A percentile compares a stretch with the other conserved stretches of the same genome.
These are phyloP conservation scores for Croton laevigatus DNA, from an alignment of 441 rosid genomes.

Conservation along the genomic window DNA sequence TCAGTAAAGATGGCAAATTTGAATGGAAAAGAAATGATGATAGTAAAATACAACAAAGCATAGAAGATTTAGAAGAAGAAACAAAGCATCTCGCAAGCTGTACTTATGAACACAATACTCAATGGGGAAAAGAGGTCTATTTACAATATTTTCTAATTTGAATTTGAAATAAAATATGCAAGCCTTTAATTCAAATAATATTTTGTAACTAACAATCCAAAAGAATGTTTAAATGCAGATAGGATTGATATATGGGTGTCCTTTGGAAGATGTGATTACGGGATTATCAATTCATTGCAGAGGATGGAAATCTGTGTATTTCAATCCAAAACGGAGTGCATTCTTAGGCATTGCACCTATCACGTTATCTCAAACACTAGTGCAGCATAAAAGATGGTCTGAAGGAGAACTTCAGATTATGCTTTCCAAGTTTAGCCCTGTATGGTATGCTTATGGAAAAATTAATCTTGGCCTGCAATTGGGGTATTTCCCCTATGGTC, in stretches of 20 bases:
- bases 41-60: slow-evolving; percentile 14
- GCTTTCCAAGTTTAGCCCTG: slow-evolving; percentile 53
- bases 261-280: slow-evolving; percentile 74
- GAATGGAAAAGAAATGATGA: slow-evolving; percentile 27
- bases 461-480: slow-evolving; percentile 45
- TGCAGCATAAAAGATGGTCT: slow-evolving; percentile 79
- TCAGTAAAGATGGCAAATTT: slow-evolving; percentile 10
- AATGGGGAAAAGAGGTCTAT: slow-evolving; percentile 69
- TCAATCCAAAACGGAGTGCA: slow-evolving; percentile 48
- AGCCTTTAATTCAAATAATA: too few species aligned
- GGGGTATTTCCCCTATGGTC: slow-evolving; percentile 35
- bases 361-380: slow-evolving; percentile 50
- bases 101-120: slow-evolving; percentile 46
- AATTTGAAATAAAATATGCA: neutral
- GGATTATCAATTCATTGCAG: slow-evolving; percentile 62
- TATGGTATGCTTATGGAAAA: slow-evolving; percentile 44
- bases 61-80: slow-evolving; percentile 28
- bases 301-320: slow-evolving; percentile 77
- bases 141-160: neutral
- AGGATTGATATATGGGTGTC: slow-evolving; percentile 68
- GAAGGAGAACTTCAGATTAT: slow-evolving; percentile 64
- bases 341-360: slow-evolving; percentile 59
- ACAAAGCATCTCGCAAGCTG: slow-evolving; percentile 56
- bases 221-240: slow-evolving; percentile 40
- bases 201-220: neutral